Conservation (phyloP, 1,139 yeast genomes). For the Pichia cactophila region DNA sequence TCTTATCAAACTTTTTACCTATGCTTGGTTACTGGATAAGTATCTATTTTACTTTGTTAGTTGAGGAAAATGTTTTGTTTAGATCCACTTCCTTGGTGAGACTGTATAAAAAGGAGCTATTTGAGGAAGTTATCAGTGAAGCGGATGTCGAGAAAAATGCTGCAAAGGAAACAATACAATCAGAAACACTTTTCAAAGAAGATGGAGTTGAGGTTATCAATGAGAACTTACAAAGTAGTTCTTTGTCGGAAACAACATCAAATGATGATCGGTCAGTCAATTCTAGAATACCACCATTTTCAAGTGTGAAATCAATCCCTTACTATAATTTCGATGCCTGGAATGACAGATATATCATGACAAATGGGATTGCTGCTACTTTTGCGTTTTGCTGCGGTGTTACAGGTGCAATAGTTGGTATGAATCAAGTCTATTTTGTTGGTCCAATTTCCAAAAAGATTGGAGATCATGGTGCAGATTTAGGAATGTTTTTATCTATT, state of each 20-base stretch:
- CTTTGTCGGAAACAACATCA: background rate
- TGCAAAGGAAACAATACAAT: background rate
- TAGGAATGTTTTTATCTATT: constrained; percentile 78
- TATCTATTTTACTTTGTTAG: constrained; percentile 62
- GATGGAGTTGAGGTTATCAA: background rate
- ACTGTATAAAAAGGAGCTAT: constrained; percentile 48
- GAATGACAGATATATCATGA: constrained; percentile 49
- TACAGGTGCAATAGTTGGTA: constrained; percentile 81
- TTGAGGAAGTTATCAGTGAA: constrained; percentile 4
- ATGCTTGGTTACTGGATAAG: constrained; percentile 95
- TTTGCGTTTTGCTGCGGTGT: constrained; percentile 76
- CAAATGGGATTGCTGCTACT: constrained; percentile 71
- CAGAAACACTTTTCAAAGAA: background rate
- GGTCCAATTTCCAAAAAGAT: constrained; percentile 62
- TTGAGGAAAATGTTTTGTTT: constrained; percentile 72
- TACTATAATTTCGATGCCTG: constrained; percentile 58
- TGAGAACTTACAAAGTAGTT: background rate
- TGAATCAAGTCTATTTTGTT: constrained; percentile 76
- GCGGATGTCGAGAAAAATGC: constrained; percentile 1
- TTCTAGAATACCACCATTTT: constrained; percentile 14
- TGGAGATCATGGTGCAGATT: constrained; percentile 72
- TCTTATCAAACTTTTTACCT: constrained; percentile 81
- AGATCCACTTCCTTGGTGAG: constrained; percentile 45
- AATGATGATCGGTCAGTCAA: no score
- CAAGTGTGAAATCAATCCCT: constrained; percentile 19